Base-by-base conservation (phyloP, 306 rosid species). In the Heteromeles arbutifolia region DNA sequence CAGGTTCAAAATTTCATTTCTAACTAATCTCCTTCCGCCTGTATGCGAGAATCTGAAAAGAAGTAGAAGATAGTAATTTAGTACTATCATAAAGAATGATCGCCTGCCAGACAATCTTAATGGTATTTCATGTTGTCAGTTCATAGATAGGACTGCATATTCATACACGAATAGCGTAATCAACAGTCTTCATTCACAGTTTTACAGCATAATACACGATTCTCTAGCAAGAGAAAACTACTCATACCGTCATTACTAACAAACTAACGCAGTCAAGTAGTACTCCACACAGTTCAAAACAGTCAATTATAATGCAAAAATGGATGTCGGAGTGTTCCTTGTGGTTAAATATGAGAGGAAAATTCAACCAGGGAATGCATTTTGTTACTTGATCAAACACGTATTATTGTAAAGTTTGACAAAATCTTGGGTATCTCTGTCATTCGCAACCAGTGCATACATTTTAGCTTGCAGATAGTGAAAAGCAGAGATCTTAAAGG, bases 31-130 rank as follows among this genome's bases (percentile, higher is more conserved):
- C 88, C 90, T 88, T 90, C 83, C 69, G 83, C 80, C 85, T 85
- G 86, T 88, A 95, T 73, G 86, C 96, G 65, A 95, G 87, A 78
- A 95, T 82, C 98, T 95, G 96, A 84, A 83, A 57, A 79, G 78
- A 82, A 82, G 69, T 62, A 77, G 25, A 19, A 72, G 31, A 72
- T 54, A 56, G 4, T 8, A 1, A 70, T 25, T 71, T 26, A 31
- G 44, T 53, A 18, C 11, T 8, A 32, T 65, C 69, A 7, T 65
- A 7, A 11, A 11, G 62, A 59, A 69, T 29, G 34, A 44, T 64
- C 32, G 48, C 25, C 8, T 65, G 45, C 69, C 43, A 65, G 43
- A 56, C 62, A n/a, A 25, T 56, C 62, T 10, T 39, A 53, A 18
- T 53, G 58, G n/a, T 53, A 53, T 53, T 14, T 53, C 11, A 39